Conservation (phyloP, 2,329 filamentous ascomycete species). For the Didymella keratinophila region DNA sequence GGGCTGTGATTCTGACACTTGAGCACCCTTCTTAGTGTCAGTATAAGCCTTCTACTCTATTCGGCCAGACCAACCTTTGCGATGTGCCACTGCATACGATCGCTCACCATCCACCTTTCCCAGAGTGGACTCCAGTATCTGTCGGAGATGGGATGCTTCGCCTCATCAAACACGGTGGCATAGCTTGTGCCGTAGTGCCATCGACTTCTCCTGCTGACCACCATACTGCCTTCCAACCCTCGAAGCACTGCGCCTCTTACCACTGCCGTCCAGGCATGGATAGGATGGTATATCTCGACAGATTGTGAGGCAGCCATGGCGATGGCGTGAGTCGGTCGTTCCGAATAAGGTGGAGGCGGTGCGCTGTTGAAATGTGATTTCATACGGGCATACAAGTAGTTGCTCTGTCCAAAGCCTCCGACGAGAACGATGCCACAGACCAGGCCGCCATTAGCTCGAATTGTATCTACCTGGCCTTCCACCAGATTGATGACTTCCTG, state of each 20-base stretch:
- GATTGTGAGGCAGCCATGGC: constrained; percentile 61
- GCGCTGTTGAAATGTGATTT: constrained; percentile 70
- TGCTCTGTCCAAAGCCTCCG: constrained; percentile 81
- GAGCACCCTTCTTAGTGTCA: constrained; percentile 65
- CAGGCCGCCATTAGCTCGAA: constrained; percentile 49
- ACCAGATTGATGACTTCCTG: constrained; percentile 58
- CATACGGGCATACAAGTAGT: constrained; percentile 74
- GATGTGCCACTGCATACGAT: constrained; percentile 88
- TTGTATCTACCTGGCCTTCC: constrained; percentile 55
- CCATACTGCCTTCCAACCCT: constrained; percentile 80
- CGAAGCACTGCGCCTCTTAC: constrained; percentile 78
- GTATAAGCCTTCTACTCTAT: too few relatives aligned
- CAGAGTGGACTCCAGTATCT: constrained; percentile 81
- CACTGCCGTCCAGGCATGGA: constrained; percentile 83
- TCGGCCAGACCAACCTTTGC: constrained; percentile 65
- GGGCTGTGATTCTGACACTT: constrained; percentile 75
- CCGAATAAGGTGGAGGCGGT: constrained; percentile 66
- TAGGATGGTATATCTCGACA: constrained; percentile 81
- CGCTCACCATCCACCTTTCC: constrained; percentile 84
- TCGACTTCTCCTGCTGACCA: constrained; percentile 75
- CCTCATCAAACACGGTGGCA: constrained; percentile 80
- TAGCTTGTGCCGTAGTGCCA: constrained; percentile 84
- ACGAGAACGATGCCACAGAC: constrained; percentile 77
- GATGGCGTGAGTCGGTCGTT: constrained; percentile 72
- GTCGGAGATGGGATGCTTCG: constrained; percentile 75